These are phyloP conservation scores for Alternaria consortialis DNA, from an alignment of 2,329 filamentous ascomycete genomes.

Conservation along the genomic window DNA sequence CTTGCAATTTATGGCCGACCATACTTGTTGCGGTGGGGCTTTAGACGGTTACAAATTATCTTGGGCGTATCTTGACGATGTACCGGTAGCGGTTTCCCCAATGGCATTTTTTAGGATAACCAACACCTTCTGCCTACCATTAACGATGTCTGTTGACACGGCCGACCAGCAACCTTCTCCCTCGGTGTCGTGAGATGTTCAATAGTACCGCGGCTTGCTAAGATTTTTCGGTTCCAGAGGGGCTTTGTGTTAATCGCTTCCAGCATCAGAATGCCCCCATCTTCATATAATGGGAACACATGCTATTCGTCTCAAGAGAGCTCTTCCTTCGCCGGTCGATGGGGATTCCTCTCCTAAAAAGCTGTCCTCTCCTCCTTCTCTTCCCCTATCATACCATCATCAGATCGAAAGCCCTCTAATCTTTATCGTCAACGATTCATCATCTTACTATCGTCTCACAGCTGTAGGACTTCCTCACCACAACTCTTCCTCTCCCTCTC, in stretches of 20 bases:
- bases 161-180: neutral
- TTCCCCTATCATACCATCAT: neutral
- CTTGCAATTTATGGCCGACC: neutral
- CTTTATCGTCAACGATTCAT: neutral
- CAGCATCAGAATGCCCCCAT: no score
- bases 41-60: neutral
- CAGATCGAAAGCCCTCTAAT: neutral
- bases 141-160: neutral
- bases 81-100: neutral
- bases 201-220: neutral
- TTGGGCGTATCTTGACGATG: neutral
- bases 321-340: neutral
- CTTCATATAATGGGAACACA: neutral
- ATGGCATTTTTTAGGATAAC: neutral
- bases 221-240: neutral
- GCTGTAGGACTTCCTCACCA: neutral
- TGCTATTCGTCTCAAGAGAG: neutral
- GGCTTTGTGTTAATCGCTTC: no score
- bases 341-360: neutral
- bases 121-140: neutral
- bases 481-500: no score
- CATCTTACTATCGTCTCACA: neutral
- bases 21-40: neutral
- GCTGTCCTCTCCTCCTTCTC: neutral
- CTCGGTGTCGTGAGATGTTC: neutral